These are phyloP conservation scores for Plasmodium fragile DNA, from an alignment of 169 alveolate genomes.

Conservation along the genomic window DNA sequence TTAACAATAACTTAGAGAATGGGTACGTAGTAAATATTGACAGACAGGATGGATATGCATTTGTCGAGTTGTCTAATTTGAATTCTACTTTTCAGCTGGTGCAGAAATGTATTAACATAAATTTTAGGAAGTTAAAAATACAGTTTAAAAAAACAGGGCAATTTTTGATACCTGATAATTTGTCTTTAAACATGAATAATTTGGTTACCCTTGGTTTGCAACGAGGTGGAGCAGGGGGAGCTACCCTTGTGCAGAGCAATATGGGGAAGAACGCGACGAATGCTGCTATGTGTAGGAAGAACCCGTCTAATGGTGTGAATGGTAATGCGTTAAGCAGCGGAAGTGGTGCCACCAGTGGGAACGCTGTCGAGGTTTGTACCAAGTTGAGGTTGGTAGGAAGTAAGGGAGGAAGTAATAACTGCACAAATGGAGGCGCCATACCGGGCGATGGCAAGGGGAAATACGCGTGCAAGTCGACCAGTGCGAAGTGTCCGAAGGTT, in stretches of 20 bases:
- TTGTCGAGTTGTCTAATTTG: constrained; percentile 65
- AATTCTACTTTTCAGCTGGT: constrained; percentile 65
- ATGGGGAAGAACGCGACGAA: not conserved
- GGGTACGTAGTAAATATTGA: constrained; percentile 73
- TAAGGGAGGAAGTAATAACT: not conserved
- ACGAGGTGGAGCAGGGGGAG: not conserved
- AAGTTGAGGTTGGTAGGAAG: not conserved
- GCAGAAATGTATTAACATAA: constrained; percentile 51
- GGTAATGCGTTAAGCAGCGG: not conserved
- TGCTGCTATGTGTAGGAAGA: not conserved
- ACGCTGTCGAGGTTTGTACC: not conserved
- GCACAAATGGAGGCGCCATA: no score
- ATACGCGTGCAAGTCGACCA: constrained; percentile 3
- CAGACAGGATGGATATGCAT: constrained; percentile 74
- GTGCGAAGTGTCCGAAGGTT: not conserved
- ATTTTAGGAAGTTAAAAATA: constrained; percentile 65
- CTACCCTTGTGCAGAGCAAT: not conserved
- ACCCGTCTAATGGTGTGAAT: not conserved
- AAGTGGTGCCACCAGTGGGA: not conserved
- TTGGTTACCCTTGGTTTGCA: not conserved
- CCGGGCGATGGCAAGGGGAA: constrained; percentile 15
- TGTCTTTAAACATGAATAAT: constrained; percentile 13
- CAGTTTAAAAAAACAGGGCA: constrained; percentile 76
- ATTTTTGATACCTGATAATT: constrained; percentile 64
- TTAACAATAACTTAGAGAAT: constrained; percentile 50